phyloP scores from a whole-genome alignment of 2,329 filamentous ascomycete species.

The Fusarium kyushuense region DNA sequence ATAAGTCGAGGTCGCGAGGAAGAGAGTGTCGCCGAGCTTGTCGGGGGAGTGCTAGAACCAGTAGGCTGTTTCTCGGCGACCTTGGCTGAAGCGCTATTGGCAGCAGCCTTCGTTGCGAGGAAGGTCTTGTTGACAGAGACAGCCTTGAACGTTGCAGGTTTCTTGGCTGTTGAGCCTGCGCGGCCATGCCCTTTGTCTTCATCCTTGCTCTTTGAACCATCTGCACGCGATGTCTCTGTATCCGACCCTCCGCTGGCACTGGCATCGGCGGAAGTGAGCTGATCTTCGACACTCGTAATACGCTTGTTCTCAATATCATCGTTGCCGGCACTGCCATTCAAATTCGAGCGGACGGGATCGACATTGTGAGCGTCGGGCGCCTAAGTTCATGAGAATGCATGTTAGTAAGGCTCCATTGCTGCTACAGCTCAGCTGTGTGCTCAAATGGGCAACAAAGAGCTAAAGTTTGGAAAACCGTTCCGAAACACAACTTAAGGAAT shows the following conservation, averaged over 20 bases:
- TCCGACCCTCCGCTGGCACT: conserved; percentile 82
- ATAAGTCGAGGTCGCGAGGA: conserved; percentile 77
- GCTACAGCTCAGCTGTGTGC: background rate
- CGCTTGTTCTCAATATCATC: conserved; percentile 70
- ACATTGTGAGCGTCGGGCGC: conserved; percentile 62
- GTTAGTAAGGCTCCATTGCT: conserved; percentile 31
- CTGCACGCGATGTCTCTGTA: conserved; percentile 75
- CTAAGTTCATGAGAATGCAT: conserved; percentile 26
- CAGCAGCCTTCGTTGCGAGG: conserved; percentile 75
- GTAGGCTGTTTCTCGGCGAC: conserved; percentile 63
- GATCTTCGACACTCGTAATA: conserved; percentile 69
- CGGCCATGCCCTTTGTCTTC: conserved; percentile 70
- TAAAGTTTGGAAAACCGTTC: background rate
- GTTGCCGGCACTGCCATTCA: conserved; percentile 63
- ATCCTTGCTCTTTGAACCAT: conserved; percentile 66
- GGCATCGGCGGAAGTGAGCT: conserved; percentile 71
- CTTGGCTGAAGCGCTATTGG: conserved; percentile 61
- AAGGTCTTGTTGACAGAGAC: conserved; percentile 89
- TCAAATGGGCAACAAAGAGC: background rate
- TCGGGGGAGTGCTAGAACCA: conserved; percentile 61
- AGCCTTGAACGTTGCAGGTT: conserved; percentile 83
- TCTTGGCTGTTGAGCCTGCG: conserved; percentile 73
- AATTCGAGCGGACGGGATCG: conserved; percentile 56
- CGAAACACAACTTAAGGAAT: background rate
- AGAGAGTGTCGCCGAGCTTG: conserved; percentile 60